Evolutionary conservation across 179 eudicot species (phyloP).

Genomic region (Amaranthus tricolor): DNA sequence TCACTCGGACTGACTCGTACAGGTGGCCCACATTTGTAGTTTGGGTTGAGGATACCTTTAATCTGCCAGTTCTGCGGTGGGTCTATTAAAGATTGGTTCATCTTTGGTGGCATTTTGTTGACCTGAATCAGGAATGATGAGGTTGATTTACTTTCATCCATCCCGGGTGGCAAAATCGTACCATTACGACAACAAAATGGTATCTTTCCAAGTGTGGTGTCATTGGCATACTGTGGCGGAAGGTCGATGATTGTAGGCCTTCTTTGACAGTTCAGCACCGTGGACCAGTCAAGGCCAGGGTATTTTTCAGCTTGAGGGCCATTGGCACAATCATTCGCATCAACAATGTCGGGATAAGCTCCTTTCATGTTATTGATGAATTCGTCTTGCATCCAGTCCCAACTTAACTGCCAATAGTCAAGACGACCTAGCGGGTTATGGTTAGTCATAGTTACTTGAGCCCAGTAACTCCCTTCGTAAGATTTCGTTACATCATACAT

Average conservation of each 20-base stretch:
- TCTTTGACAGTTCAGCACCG: constrained; percentile 56
- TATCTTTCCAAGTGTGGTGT: constrained; percentile 56
- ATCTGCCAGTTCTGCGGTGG: constrained; percentile 89
- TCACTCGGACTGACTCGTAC: constrained; percentile 58
- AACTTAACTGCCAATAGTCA: constrained; percentile 77
- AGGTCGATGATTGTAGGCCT: constrained; percentile 78
- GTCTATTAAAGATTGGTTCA: constrained; percentile 46
- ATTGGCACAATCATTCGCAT: constrained; percentile 56
- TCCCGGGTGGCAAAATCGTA: constrained; percentile 57
- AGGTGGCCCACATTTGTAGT: constrained; percentile 70
- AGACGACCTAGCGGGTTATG: constrained; percentile 70
- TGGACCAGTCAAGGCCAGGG: constrained; percentile 60
- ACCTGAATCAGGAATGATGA: constrained; percentile 73
- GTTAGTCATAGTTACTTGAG: constrained; percentile 72
- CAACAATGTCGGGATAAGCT: constrained; percentile 58
- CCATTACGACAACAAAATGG: constrained; percentile 86
- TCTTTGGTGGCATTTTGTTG: constrained; percentile 83
- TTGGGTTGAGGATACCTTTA: constrained; percentile 53
- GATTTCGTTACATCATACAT: constrained; percentile 67
- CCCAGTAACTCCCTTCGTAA: constrained; percentile 56
- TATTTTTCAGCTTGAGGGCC: constrained; percentile 63
- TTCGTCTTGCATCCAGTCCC: constrained; percentile 82
- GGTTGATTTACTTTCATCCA: constrained; percentile 54
- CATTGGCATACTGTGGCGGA: constrained; percentile 61
- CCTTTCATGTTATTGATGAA: constrained; percentile 75